phyloP scores from a whole-genome alignment of 192 early-diverging fungal genomes.

The Mortierella antarctica region DNA sequence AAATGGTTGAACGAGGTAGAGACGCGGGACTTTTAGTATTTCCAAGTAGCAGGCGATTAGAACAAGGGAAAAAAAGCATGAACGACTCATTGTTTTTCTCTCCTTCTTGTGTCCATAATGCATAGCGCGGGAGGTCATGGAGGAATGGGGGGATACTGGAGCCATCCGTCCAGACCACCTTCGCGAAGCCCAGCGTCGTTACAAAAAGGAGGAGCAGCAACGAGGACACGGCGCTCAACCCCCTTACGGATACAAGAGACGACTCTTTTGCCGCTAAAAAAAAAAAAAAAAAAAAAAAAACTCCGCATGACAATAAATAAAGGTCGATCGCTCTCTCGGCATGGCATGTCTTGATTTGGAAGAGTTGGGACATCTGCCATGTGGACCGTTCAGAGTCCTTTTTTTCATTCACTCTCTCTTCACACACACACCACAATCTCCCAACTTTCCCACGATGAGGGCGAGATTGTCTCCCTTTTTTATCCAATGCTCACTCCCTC shows the following conservation, averaged over 20 bases:
- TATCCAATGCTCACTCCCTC: not conserved
- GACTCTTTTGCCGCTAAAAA: constrained; percentile 37
- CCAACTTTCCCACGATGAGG: constrained; percentile 4
- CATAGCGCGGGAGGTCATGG: constrained; percentile 80
- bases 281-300: constrained; percentile 6
- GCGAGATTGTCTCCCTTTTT: constrained; percentile 37
- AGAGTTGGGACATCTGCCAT: not conserved
- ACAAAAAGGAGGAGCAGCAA: constrained; percentile 64
- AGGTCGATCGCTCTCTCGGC: too few species aligned
- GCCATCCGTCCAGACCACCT: constrained; percentile 86
- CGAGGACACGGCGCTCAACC: constrained; percentile 18
- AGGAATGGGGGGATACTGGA: constrained; percentile 81
- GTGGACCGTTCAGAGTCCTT: not conserved
- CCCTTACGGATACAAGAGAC: constrained; percentile 36
- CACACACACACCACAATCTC: not conserved
- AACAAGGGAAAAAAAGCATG: too few species aligned
- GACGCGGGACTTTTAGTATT: not conserved
- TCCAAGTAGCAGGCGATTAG: too few species aligned
- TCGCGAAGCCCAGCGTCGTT: constrained; percentile 84
- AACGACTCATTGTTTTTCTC: not conserved
- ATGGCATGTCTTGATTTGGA: too few species aligned
- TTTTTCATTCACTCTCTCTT: not conserved
- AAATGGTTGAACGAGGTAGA: constrained; percentile 83
- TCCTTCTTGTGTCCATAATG: not conserved
- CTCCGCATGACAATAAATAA: too few species aligned